A percentile compares a stretch with the other conserved stretches of the same genome.
Conservation (phyloP, 169 alveolate species). For the Eimeria sp. region DNA sequence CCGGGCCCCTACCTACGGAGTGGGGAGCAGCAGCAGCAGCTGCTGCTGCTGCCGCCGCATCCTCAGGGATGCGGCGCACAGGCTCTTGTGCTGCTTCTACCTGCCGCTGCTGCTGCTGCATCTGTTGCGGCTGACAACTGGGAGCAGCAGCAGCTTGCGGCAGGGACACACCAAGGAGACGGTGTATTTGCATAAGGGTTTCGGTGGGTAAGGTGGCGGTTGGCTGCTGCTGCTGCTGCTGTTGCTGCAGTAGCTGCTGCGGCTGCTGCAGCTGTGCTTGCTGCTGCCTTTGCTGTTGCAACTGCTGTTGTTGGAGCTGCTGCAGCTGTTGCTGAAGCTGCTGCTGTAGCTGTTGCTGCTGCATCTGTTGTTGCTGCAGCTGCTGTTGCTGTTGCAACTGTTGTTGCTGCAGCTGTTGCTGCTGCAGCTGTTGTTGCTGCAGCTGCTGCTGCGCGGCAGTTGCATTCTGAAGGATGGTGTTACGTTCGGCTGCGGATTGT, state of each 20-base stretch:
- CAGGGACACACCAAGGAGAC: constrained; percentile 43
- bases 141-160: constrained; percentile 59
- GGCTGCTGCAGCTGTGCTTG: not conserved
- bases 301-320: not conserved
- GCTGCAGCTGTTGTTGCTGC: constrained; percentile 37
- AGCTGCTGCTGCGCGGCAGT: constrained; percentile 39
- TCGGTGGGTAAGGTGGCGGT: not conserved
- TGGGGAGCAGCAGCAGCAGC: constrained; percentile 36
- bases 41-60: constrained; percentile 4
- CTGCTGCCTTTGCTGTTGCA: not conserved
- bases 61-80: constrained; percentile 12
- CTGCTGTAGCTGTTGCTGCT: constrained; percentile 32
- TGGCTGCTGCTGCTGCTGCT: constrained; percentile 46
- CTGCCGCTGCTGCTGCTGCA: constrained; percentile 57
- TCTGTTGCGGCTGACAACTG: constrained; percentile 11
- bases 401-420: constrained; percentile 27
- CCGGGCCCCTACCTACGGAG: constrained; percentile 7
- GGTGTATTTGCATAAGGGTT: constrained; percentile 21
- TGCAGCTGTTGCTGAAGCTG: not conserved
- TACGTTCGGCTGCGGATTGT: not conserved
- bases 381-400: constrained; percentile 19
- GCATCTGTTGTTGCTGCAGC: constrained; percentile 33
- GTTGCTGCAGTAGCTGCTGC: constrained; percentile 46
- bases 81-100: constrained; percentile 25
- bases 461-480: constrained; percentile 12